Conservation (phyloP, 805 yeast genomes). For the Yarrowia keelungensis region DNA sequence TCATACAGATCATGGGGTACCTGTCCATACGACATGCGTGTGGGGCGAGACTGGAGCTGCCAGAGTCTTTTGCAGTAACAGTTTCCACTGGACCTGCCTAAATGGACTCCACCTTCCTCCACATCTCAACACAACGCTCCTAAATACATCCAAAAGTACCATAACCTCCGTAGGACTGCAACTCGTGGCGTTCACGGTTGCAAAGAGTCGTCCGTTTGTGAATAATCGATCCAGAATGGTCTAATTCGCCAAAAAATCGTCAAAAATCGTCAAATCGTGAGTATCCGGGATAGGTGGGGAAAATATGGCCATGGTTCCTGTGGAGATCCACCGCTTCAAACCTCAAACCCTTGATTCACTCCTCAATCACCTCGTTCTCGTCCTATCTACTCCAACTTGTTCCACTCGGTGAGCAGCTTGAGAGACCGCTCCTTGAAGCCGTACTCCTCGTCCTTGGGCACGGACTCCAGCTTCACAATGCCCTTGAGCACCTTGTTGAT, state of each 20-base stretch:
- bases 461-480: conserved; percentile 45
- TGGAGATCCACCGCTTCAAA: no score
- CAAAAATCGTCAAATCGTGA: neutral
- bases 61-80: no score
- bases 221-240: neutral
- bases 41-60: neutral
- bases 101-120: conserved; percentile 11
- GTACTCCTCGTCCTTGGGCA: conserved; percentile 48
- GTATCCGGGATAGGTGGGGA: no score
- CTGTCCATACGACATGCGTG: conserved; percentile 8
- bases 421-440: conserved; percentile 46
- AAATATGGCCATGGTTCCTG: no score
- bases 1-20: neutral
- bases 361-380: no score
- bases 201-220: neutral
- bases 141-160: conserved; percentile 28
- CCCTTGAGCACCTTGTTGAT: conserved; percentile 50
- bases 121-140: conserved; percentile 7
- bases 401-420: conserved; percentile 42
- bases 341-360: no score
- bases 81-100: neutral
- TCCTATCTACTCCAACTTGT: conserved; percentile 12
- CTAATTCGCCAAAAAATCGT: neutral
- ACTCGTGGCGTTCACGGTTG: neutral
- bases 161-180: neutral